phyloP scores from a whole-genome alignment of 108 stramenopile genomes.

The Nitzschia sp. region DNA sequence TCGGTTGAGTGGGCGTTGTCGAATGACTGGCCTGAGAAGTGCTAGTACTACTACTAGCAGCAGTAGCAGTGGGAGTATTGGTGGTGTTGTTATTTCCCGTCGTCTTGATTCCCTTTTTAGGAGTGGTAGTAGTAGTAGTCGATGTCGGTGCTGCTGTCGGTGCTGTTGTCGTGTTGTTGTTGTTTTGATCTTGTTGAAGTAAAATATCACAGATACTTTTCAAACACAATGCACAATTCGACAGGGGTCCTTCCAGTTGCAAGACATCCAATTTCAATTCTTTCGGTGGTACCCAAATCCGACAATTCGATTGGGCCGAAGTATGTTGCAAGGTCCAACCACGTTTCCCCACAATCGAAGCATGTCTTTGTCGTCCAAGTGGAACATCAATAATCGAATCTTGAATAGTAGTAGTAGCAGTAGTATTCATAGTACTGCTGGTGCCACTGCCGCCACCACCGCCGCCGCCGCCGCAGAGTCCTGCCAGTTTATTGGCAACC shows the following conservation, averaged over 20 bases:
- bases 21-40: no score
- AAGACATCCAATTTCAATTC: conserved; percentile 45
- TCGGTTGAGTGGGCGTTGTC: no score
- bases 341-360: conserved; percentile 60
- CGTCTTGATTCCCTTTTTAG: background rate
- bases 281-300: conserved; percentile 80
- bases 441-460: no score
- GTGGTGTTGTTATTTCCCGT: background rate
- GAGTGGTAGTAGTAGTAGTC: background rate
- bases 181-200: background rate
- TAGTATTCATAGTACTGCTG: no score
- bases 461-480: no score
- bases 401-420: conserved; percentile 4
- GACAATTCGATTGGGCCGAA: conserved; percentile 47
- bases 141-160: background rate
- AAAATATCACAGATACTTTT: conserved; percentile 8
- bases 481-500: conserved; percentile 31
- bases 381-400: conserved; percentile 52
- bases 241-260: conserved; percentile 51
- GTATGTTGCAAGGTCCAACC: conserved; percentile 53
- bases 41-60: no score
- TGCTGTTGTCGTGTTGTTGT: background rate
- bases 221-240: conserved; percentile 35
- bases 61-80: background rate
- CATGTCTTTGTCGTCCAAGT: conserved; percentile 45